Evolutionary conservation across 2,329 filamentous ascomycete genomes (phyloP).

Genomic region (Neophaeococcomyces aloes): DNA sequence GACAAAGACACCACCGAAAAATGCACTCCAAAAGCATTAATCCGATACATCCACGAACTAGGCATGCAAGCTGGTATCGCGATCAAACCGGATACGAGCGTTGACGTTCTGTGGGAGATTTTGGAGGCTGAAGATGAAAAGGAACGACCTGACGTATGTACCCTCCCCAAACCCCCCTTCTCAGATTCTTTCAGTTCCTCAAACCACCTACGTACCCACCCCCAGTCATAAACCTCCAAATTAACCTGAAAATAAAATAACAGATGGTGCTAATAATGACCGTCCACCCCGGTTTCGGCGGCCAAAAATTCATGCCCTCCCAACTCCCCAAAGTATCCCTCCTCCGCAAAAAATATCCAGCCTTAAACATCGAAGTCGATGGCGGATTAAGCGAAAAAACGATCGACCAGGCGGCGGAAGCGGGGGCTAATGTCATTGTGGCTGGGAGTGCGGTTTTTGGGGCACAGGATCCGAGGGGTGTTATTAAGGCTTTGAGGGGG

Average conservation of each 20-base stretch:
- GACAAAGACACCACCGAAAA: constrained; percentile 52
- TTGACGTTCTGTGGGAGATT: constrained; percentile 87
- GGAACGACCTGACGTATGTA: constrained; percentile 81
- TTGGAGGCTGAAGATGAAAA: constrained; percentile 60
- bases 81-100: constrained; percentile 83
- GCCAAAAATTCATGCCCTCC: constrained; percentile 95
- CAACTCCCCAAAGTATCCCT: constrained; percentile 88
- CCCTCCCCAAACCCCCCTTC: no score
- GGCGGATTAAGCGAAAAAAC: constrained; percentile 80
- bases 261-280: constrained; percentile 99
- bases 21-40: constrained; percentile 74
- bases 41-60: constrained; percentile 78
- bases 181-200: no score
- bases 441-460: constrained; percentile 94
- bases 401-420: constrained; percentile 86
- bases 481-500: constrained; percentile 70
- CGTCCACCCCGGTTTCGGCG: constrained; percentile 91
- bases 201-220: no score
- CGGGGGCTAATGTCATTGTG: constrained; percentile 95
- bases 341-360: constrained; percentile 71
- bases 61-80: constrained; percentile 89
- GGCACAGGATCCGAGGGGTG: constrained; percentile 73
- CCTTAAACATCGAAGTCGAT: constrained; percentile 95
- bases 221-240: no score
- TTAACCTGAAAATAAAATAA: no score